These are phyloP conservation scores for Clitoria ternatea DNA, from an alignment of 306 rosid species.

Conservation along the genomic window DNA sequence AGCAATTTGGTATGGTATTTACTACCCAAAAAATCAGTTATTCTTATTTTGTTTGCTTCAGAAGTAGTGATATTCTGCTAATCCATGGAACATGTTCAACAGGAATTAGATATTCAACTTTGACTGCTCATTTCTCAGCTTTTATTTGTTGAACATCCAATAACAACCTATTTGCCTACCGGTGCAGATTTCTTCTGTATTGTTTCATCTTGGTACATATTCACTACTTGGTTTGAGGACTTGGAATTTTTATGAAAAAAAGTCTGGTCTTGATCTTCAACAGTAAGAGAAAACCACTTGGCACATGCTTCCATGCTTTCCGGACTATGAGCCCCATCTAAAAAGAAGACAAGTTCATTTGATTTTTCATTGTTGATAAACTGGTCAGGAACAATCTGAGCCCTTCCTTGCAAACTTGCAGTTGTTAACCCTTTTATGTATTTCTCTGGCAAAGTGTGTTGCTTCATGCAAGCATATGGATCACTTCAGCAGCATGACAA, in stretches of 20 bases:
- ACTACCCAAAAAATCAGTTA: conserved; percentile 10
- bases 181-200: conserved; percentile 46
- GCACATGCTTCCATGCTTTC: conserved; percentile 92
- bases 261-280: conserved; percentile 42
- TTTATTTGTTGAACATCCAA: conserved; percentile 13
- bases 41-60: conserved; percentile 1
- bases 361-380: conserved; percentile 36
- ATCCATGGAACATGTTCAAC: not conserved
- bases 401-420: conserved; percentile 91
- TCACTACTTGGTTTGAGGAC: conserved; percentile 38
- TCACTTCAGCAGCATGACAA: conserved; percentile 18
- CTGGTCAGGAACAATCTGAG: conserved; percentile 78
- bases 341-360: conserved; percentile 66
- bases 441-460: conserved; percentile 71
- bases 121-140: conserved; percentile 5
- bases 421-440: conserved; percentile 71
- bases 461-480: conserved; percentile 33
- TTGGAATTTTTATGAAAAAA: conserved; percentile 29
- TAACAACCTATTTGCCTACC: conserved; percentile 44
- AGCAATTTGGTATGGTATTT: not conserved
- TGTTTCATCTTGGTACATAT: conserved; percentile 29
- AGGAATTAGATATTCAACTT: conserved; percentile 9
- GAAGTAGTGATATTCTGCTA: not conserved
- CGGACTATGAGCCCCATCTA: conserved; percentile 99
- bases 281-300: conserved; percentile 74